phyloP scores from a whole-genome alignment of 768 basidiomycete species.

The Nidularia sp. region DNA sequence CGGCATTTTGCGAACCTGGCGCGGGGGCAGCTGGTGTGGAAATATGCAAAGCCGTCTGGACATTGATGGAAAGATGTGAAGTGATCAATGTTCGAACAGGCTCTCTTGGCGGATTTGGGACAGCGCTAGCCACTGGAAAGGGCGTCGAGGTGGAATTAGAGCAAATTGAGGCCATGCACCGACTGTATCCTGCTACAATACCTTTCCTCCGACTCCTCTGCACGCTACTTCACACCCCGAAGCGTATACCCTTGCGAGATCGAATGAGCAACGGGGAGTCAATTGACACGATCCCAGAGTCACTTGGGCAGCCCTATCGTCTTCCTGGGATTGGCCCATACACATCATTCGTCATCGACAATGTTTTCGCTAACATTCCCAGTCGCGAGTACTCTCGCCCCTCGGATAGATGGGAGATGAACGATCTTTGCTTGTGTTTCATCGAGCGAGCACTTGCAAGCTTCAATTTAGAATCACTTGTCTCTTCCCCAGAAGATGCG shows the following conservation, averaged over 20 bases:
- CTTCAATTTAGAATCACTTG: constrained; percentile 74
- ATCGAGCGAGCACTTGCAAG: constrained; percentile 80
- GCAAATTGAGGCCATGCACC: constrained; percentile 75
- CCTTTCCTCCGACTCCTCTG: constrained; percentile 82
- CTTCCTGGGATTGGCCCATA: constrained; percentile 80
- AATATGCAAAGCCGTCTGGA: constrained; percentile 81
- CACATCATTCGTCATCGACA: constrained; percentile 83
- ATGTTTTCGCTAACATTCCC: constrained; percentile 77
- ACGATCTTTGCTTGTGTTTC: constrained; percentile 80
- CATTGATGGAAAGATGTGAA: constrained; percentile 78
- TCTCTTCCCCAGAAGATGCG: constrained; percentile 52
- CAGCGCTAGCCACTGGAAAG: constrained; percentile 51
- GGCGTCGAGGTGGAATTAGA: constrained; percentile 88
- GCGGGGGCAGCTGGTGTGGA: constrained; percentile 71
- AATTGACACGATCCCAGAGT: constrained; percentile 74
- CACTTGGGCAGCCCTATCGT: constrained; percentile 76
- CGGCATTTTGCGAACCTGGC: constrained; percentile 81
- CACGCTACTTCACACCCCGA: constrained; percentile 81
- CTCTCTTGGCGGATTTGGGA: constrained; percentile 28
- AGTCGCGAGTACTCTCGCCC: constrained; percentile 70
- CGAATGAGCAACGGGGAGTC: constrained; percentile 55
- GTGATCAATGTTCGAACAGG: constrained; percentile 70
- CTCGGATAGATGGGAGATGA: constrained; percentile 82
- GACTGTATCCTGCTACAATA: constrained; percentile 83
- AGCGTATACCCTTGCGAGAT: constrained; percentile 60